phyloP scores from a whole-genome alignment of 306 rosid genomes.

The Quercus bicolor region DNA sequence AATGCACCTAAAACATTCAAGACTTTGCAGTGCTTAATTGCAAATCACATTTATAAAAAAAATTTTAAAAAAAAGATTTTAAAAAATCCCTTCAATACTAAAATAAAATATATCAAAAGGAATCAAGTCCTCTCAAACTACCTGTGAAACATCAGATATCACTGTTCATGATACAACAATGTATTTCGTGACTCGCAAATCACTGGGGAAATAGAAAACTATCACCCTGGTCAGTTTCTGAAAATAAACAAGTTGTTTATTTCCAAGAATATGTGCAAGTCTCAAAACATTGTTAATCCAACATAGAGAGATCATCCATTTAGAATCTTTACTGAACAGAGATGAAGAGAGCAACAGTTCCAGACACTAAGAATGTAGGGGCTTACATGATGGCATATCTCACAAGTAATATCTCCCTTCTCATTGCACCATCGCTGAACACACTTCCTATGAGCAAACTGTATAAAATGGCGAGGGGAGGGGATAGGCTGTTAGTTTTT shows the following conservation, averaged over 20 bases:
- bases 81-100: not conserved
- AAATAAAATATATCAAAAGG: not conserved
- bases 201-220: not conserved
- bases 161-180: not conserved
- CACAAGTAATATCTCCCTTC: constrained; percentile 62
- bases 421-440: constrained; percentile 73
- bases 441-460: constrained; percentile 68
- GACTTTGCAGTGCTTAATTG: not conserved
- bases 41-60: not conserved
- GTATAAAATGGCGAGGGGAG: not conserved
- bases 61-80: too few species aligned
- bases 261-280: not conserved
- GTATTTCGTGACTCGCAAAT: not conserved
- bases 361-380: not conserved
- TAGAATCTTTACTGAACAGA: not conserved
- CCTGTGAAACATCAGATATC: not conserved
- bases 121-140: not conserved
- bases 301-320: not conserved
- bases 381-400: constrained; percentile 63
- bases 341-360: not conserved
- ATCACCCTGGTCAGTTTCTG: not conserved
- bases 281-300: not conserved
- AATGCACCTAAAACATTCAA: not conserved
- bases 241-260: constrained; percentile 2
- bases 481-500: not conserved